Evolutionary conservation across 345 rosid genomes (phyloP).

Genomic region (Arabidopsis thaliana): DNA sequence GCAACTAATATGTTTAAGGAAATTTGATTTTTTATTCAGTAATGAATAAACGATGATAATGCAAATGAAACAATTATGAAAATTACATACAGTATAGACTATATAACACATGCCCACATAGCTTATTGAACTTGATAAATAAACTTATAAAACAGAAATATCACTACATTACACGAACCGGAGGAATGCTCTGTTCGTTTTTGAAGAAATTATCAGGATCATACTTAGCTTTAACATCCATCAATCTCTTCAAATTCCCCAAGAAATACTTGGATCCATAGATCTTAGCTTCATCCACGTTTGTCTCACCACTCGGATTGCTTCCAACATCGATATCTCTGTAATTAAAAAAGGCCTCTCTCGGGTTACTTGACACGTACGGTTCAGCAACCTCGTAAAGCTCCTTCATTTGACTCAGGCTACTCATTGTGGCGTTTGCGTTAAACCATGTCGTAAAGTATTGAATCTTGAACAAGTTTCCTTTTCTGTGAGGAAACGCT

Average conservation of each 20-base stretch:
- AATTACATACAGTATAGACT: background rate
- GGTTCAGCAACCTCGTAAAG: conserved; percentile 51
- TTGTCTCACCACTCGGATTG: conserved; percentile 26
- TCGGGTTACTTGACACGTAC: conserved; percentile 56
- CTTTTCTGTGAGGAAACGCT: conserved; percentile 71
- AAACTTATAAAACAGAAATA: background rate
- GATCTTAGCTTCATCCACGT: conserved; percentile 42
- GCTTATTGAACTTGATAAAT: conserved; percentile 1
- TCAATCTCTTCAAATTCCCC: conserved; percentile 48
- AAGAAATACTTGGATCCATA: conserved; percentile 54
- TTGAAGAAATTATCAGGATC: conserved; percentile 54
- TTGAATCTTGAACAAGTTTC: conserved; percentile 55
- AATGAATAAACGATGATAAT: background rate
- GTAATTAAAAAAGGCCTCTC: conserved; percentile 49
- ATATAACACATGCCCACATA: background rate
- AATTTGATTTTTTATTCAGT: background rate
- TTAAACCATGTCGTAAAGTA: conserved; percentile 48
- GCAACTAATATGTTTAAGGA: no score
- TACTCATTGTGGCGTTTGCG: conserved; percentile 15
- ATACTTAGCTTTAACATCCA: conserved; percentile 46
- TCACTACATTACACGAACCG: conserved; percentile 5
- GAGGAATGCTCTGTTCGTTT: conserved; percentile 52
- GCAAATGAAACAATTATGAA: background rate
- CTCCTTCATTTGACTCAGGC: conserved; percentile 44
- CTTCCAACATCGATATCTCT: conserved; percentile 48